Evolutionary conservation across 768 basidiomycete species (phyloP).

Genomic region (Pleurotus giganteus): DNA sequence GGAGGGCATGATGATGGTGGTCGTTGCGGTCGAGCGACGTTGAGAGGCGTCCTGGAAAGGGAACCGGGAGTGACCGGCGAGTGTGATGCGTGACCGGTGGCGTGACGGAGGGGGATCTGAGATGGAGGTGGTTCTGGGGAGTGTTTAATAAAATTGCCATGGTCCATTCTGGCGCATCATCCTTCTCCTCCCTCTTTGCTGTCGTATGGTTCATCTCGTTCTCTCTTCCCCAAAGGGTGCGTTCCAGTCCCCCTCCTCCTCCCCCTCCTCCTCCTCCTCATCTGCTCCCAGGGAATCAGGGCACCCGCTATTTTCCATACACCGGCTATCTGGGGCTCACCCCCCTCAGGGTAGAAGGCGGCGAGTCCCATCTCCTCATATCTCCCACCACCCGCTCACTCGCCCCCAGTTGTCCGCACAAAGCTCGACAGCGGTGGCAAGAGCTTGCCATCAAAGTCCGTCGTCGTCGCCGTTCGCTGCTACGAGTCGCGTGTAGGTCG

Average conservation of each 20-base stretch:
- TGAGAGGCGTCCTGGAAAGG: slow-evolving; percentile 12
- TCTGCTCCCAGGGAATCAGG: slow-evolving; percentile 52
- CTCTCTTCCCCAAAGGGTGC: slow-evolving; percentile 62
- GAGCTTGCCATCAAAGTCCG: slow-evolving; percentile 60
- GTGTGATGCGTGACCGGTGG: slow-evolving; percentile 10
- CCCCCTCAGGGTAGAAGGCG: slow-evolving; percentile 74
- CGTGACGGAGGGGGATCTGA: slow-evolving; percentile 7
- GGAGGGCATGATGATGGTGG: slow-evolving; percentile 53
- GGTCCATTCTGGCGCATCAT: slow-evolving; percentile 12
- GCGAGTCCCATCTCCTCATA: slow-evolving; percentile 34
- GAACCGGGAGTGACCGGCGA: slow-evolving; percentile 7
- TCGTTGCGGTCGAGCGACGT: slow-evolving; percentile 8
- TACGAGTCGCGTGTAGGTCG: slow-evolving; percentile 75
- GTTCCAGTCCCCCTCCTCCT: slow-evolving; percentile 9
- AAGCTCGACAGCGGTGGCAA: slow-evolving; percentile 69
- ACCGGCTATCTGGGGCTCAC: slow-evolving; percentile 80
- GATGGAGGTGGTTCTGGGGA: slow-evolving; percentile 9
- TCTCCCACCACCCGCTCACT: slow-evolving; percentile 11
- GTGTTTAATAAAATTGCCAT: slow-evolving; percentile 8
- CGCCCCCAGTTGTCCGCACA: slow-evolving; percentile 60
- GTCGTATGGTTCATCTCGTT: slow-evolving; percentile 64
- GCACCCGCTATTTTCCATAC: slow-evolving; percentile 71
- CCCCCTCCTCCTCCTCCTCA: slow-evolving; percentile 12
- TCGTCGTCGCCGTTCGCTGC: slow-evolving; percentile 77
- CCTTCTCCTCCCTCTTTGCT: slow-evolving; percentile 24